phyloP scores from a whole-genome alignment of 2,329 filamentous ascomycete species.

The Stemphylium vesicarium region DNA sequence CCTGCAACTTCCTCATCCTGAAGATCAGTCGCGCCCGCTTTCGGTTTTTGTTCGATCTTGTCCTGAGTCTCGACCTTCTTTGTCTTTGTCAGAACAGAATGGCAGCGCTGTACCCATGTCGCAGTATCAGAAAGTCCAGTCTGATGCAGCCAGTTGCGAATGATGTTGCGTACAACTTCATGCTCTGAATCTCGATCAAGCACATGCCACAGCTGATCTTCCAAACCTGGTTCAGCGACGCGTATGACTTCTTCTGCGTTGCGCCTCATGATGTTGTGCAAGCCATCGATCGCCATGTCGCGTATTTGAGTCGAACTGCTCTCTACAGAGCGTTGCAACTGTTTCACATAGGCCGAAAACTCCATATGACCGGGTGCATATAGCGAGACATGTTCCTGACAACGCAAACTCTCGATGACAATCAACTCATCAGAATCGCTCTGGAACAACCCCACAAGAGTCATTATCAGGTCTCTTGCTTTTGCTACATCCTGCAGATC shows the following conservation, averaged over 20 bases:
- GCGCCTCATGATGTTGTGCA: slow-evolving; percentile 95
- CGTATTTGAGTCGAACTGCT: slow-evolving; percentile 73
- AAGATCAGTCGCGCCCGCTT: slow-evolving; percentile 71
- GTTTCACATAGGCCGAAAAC: slow-evolving; percentile 80
- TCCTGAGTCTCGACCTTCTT: slow-evolving; percentile 69
- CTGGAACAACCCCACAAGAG: slow-evolving; percentile 81
- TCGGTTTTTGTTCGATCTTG: slow-evolving; percentile 55
- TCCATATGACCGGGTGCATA: slow-evolving; percentile 90
- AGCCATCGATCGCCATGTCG: slow-evolving; percentile 81
- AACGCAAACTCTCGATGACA: slow-evolving; percentile 77
- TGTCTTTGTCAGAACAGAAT: slow-evolving; percentile 87
- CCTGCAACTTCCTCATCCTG: slow-evolving; percentile 97
- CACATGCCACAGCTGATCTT: slow-evolving; percentile 90
- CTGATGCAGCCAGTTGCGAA: slow-evolving; percentile 92
- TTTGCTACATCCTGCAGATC: slow-evolving; percentile 93
- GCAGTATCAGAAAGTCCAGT: slow-evolving; percentile 80
- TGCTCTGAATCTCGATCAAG: slow-evolving; percentile 80
- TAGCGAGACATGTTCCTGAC: slow-evolving; percentile 87
- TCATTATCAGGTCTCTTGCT: slow-evolving; percentile 89
- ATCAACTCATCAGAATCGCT: slow-evolving; percentile 74
- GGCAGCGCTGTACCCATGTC: slow-evolving; percentile 87
- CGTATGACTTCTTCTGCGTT: slow-evolving; percentile 82
- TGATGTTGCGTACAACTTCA: slow-evolving; percentile 81
- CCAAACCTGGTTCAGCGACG: slow-evolving; percentile 77
- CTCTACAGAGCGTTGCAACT: slow-evolving; percentile 78